These are phyloP conservation scores for Chaetomiaceae sp. DNA, from an alignment of 2,329 filamentous ascomycete species.

Conservation along the genomic window DNA sequence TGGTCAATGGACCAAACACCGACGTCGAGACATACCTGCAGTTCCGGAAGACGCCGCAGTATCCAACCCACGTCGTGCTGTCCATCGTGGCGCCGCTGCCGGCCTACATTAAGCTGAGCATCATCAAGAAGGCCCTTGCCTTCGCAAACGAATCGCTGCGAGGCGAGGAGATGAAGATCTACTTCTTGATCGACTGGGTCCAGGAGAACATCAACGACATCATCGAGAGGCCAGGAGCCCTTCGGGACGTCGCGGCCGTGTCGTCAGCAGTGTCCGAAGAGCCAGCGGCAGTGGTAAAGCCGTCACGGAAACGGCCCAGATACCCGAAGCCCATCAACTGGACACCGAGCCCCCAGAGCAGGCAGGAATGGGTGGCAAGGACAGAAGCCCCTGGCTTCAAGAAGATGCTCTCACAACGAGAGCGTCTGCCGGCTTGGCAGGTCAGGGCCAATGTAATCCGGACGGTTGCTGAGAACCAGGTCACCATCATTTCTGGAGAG, in stretches of 20 bases:
- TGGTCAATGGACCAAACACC: slow-evolving; percentile 45
- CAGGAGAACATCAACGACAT: slow-evolving; percentile 79
- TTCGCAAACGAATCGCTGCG: slow-evolving; percentile 66
- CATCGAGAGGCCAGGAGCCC: slow-evolving; percentile 74
- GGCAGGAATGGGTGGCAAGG: slow-evolving; percentile 64
- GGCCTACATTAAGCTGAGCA: slow-evolving; percentile 87
- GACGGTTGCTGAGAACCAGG: slow-evolving; percentile 71
- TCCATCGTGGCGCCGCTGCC: slow-evolving; percentile 68
- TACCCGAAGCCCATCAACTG: slow-evolving; percentile 59
- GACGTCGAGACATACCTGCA: slow-evolving; percentile 55
- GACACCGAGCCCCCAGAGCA: slow-evolving; percentile 55
- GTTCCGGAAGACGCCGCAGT: slow-evolving; percentile 67
- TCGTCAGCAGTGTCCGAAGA: slow-evolving; percentile 61
- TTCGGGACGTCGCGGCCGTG: slow-evolving; percentile 79
- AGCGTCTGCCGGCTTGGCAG: slow-evolving; percentile 80
- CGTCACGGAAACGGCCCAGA: slow-evolving; percentile 34
- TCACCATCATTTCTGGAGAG: slow-evolving; percentile 95
- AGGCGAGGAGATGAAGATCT: slow-evolving; percentile 85
- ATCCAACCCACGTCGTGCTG: slow-evolving; percentile 67
- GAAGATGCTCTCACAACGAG: slow-evolving; percentile 68
- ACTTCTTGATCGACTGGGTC: slow-evolving; percentile 85
- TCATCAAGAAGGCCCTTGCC: slow-evolving; percentile 70
- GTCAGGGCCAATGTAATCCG: slow-evolving; percentile 71
- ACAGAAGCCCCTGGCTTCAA: slow-evolving; percentile 62
- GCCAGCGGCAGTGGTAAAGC: slow-evolving; percentile 22